These are phyloP conservation scores for Penicillium sp. DNA, from an alignment of 2,329 filamentous ascomycete species.

Conservation along the genomic window DNA sequence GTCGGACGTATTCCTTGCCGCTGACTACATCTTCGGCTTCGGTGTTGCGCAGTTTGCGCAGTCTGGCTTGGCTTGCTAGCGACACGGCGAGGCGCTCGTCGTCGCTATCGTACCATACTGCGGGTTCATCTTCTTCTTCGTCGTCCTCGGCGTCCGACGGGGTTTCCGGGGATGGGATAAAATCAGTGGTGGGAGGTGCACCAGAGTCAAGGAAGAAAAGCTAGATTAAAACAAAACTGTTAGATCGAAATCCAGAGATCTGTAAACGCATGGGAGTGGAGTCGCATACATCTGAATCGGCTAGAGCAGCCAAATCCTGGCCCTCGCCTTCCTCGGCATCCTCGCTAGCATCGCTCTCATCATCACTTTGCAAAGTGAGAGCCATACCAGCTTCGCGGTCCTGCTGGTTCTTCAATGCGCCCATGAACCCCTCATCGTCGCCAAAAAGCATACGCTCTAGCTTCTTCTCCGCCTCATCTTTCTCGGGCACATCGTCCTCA, in stretches of 20 bases:
- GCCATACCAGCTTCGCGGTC: slow-evolving; percentile 41
- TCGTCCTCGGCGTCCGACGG: slow-evolving; percentile 41
- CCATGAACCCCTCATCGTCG: slow-evolving; percentile 76
- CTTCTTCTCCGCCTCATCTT: slow-evolving; percentile 80
- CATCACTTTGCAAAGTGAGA: slow-evolving; percentile 35
- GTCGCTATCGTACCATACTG: slow-evolving; percentile 87
- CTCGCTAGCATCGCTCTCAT: slow-evolving; percentile 28
- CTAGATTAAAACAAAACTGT: slow-evolving; percentile 31
- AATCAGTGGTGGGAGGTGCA: slow-evolving; percentile 38
- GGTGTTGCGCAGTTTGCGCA: slow-evolving; percentile 78
- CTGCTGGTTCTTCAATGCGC: slow-evolving; percentile 65
- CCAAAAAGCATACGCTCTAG: slow-evolving; percentile 88
- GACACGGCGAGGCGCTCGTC: slow-evolving; percentile 86
- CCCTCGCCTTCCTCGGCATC: slow-evolving; percentile 40
- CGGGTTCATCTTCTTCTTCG: slow-evolving; percentile 30
- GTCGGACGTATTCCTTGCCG: slow-evolving; percentile 78
- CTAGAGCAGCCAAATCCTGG: slow-evolving; percentile 61
- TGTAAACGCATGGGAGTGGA: neutral
- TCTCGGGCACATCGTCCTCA: slow-evolving; percentile 52
- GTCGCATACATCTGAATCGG: slow-evolving; percentile 67
- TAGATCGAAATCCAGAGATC: neutral
- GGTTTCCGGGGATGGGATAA: slow-evolving; percentile 37
- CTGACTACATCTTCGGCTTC: slow-evolving; percentile 83
- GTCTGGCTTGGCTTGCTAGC: slow-evolving; percentile 68
- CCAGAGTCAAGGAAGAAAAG: slow-evolving; percentile 81